A percentile compares a stretch with the other conserved stretches of the same genome.
phyloP scores from a whole-genome alignment of 2,329 filamentous ascomycete genomes.

The Colletotrichum cereale region DNA sequence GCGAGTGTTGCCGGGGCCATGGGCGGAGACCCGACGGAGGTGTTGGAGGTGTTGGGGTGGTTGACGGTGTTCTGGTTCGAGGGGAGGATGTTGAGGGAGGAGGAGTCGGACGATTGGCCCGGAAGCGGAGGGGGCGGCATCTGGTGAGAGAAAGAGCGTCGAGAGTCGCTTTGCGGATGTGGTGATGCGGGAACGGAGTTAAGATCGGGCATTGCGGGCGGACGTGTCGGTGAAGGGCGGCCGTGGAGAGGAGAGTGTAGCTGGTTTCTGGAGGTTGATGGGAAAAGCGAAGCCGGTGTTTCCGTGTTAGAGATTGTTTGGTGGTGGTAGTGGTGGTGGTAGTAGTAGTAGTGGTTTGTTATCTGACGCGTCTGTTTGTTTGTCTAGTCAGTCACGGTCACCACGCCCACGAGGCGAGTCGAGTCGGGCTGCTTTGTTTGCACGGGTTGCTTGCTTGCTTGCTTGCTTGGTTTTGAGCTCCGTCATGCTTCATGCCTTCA shows the following conservation, averaged over 20 bases:
- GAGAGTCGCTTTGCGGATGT: constrained; percentile 56
- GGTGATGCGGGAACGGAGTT: constrained; percentile 68
- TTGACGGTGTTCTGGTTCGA: constrained; percentile 66
- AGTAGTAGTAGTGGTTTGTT: not conserved
- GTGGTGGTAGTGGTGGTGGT: not conserved
- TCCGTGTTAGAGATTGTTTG: not conserved
- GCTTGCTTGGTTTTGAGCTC: constrained; percentile 31
- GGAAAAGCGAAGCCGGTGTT: constrained; percentile 7
- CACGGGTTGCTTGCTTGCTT: not conserved
- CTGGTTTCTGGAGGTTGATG: constrained; percentile 4
- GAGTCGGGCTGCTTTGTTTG: constrained; percentile 20
- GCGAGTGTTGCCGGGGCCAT: constrained; percentile 45
- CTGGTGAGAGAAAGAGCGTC: constrained; percentile 59
- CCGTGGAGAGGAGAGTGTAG: not conserved
- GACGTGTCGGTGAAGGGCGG: constrained; percentile 7
- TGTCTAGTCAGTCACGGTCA: constrained; percentile 15
- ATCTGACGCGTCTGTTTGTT: constrained; percentile 23
- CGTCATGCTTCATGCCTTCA: constrained; percentile 38
- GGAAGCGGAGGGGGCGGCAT: constrained; percentile 55
- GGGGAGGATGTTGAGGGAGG: constrained; percentile 67
- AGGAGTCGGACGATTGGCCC: constrained; percentile 29
- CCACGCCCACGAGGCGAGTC: constrained; percentile 14
- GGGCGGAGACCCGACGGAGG: constrained; percentile 50
- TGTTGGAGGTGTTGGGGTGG: constrained; percentile 49
- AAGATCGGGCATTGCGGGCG: constrained; percentile 63